Evolutionary conservation across 257 asterid genomes (phyloP).

Genomic region (Sherardia arvensis): DNA sequence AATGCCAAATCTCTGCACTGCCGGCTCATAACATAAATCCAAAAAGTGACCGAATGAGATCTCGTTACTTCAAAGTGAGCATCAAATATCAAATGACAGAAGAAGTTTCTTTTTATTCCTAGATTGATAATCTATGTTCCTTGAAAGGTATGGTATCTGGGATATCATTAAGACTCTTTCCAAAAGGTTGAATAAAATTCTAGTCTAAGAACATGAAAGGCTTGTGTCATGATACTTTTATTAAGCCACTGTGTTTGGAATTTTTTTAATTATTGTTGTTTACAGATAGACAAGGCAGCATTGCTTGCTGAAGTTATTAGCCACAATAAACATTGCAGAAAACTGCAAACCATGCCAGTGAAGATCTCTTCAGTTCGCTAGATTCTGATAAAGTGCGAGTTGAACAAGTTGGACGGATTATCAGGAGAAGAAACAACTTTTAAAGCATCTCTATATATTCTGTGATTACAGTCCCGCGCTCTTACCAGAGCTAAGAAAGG

Average conservation of each 20-base stretch:
- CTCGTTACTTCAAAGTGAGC: not conserved
- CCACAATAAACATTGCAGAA: conserved; percentile 50
- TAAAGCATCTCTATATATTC: conserved; percentile 64
- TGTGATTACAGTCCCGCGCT: conserved; percentile 57
- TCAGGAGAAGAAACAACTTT: conserved; percentile 29
- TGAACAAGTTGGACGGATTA: conserved; percentile 30
- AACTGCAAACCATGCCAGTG: conserved; percentile 41
- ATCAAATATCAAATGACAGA: not conserved
- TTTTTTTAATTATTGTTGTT: not conserved
- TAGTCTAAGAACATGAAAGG: not conserved
- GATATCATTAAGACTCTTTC: not conserved
- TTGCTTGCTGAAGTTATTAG: conserved; percentile 61
- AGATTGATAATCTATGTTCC: not conserved
- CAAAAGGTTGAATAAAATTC: too few species aligned
- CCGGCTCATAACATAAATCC: not conserved
- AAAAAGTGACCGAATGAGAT: not conserved
- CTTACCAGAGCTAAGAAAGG: conserved; percentile 40
- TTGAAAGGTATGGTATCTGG: not conserved
- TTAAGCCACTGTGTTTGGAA: not conserved
- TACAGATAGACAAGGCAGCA: conserved; percentile 84
- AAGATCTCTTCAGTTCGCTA: conserved; percentile 53
- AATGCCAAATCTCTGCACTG: not conserved
- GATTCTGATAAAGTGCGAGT: conserved; percentile 63
- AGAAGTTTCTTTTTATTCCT: not conserved
- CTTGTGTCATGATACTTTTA: not conserved